Evolutionary conservation across 2,329 filamentous ascomycete genomes (phyloP).

Genomic region (Lojkania enalia): DNA sequence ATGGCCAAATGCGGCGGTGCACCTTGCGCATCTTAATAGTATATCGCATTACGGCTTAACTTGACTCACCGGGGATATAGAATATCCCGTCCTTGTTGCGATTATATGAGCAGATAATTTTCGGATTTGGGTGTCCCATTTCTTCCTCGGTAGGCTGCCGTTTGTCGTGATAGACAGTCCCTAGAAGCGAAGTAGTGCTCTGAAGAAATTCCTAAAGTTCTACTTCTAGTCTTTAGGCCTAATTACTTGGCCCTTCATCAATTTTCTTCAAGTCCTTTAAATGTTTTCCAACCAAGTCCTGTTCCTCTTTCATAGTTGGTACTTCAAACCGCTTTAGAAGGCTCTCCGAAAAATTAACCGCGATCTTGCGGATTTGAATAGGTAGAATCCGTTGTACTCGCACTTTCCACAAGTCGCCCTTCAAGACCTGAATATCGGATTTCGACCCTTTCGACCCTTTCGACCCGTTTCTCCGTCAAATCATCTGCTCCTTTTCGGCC

Average conservation of each 20-base stretch:
- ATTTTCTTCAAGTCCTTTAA: not conserved
- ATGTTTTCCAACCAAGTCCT: not conserved
- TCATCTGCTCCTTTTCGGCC: too few relatives aligned
- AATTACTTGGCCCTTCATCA: not conserved
- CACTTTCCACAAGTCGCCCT: too few relatives aligned
- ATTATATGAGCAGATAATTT: slow-evolving; percentile 2
- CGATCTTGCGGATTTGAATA: too few relatives aligned
- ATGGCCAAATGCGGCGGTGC: not conserved
- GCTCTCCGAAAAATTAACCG: too few relatives aligned
- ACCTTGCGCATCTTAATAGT: not conserved
- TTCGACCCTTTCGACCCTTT: too few relatives aligned
- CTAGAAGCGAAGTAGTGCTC: not conserved
- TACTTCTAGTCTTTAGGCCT: not conserved
- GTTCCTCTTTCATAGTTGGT: too few relatives aligned
- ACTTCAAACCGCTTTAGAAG: too few relatives aligned
- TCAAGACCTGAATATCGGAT: too few relatives aligned
- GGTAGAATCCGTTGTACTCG: too few relatives aligned
- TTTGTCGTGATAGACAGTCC: not conserved
- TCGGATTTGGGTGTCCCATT: not conserved
- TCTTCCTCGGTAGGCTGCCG: not conserved
- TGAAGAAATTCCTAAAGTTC: not conserved
- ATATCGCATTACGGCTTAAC: not conserved
- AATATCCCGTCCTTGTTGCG: not conserved
- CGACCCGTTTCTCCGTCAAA: too few relatives aligned
- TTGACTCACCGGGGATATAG: slow-evolving; percentile 1